phyloP scores from a whole-genome alignment of 2,329 filamentous ascomycete species.

The Arachnomyces sp. region DNA sequence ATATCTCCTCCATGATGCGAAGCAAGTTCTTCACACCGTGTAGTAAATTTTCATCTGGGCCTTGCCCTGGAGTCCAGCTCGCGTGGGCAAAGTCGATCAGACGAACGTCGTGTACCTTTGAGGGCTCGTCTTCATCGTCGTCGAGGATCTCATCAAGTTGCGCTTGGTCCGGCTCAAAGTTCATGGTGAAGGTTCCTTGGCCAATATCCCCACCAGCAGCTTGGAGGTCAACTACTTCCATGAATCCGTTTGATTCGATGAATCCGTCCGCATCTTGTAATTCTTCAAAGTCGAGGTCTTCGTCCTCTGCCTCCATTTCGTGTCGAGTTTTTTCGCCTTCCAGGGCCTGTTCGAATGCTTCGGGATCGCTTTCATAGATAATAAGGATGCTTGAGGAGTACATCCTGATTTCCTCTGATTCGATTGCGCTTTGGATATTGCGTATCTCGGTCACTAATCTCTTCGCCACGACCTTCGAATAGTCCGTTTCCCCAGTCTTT shows the following conservation, averaged over 20 bases:
- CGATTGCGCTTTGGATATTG: constrained; percentile 40
- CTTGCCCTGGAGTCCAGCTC: constrained; percentile 67
- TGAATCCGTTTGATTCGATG: constrained; percentile 17
- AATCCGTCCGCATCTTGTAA: constrained; percentile 6
- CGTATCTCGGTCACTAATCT: constrained; percentile 35
- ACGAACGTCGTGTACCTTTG: constrained; percentile 68
- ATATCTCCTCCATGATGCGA: constrained; percentile 61
- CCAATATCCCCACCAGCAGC: constrained; percentile 21
- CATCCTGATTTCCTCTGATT: constrained; percentile 56
- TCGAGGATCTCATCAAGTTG: constrained; percentile 41
- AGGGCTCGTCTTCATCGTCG: constrained; percentile 47
- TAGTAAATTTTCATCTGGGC: constrained; percentile 77
- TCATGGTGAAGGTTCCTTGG: constrained; percentile 27
- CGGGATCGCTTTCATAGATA: constrained; percentile 57
- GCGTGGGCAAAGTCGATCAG: constrained; percentile 98
- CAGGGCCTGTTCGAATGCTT: constrained; percentile 45
- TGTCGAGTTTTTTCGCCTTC: constrained; percentile 31
- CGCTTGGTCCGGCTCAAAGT: constrained; percentile 27
- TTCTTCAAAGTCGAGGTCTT: constrained; percentile 21
- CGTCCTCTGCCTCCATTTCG: constrained; percentile 27
- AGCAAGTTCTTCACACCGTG: constrained; percentile 63
- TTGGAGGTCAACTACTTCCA: constrained; percentile 25
- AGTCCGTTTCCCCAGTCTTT: constrained; percentile 32
- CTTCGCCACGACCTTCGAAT: constrained; percentile 35
- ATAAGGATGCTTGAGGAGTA: constrained; percentile 58